These are phyloP conservation scores for Claviceps sp. DNA, from an alignment of 2,329 filamentous ascomycete species.

Conservation along the genomic window DNA sequence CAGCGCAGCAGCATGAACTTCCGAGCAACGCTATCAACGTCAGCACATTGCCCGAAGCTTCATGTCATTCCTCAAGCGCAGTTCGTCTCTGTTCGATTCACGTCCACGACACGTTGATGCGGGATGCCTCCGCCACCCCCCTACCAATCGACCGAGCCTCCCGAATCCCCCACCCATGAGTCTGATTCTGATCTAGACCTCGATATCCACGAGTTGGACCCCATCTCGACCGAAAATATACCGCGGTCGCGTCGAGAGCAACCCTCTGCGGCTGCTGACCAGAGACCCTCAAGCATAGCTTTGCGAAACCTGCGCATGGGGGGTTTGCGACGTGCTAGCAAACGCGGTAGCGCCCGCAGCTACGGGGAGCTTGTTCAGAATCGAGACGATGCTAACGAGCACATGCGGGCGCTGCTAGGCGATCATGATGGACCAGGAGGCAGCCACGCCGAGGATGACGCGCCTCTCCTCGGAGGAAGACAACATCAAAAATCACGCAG, in stretches of 20 bases:
- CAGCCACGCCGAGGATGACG: conserved; percentile 53
- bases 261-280: conserved; percentile 26
- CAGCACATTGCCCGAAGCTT: conserved; percentile 8
- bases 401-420: conserved; percentile 52
- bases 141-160: conserved; percentile 43
- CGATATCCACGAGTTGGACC: conserved; percentile 70
- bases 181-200: conserved; percentile 63
- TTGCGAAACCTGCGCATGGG: conserved; percentile 58
- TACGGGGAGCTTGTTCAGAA: conserved; percentile 48
- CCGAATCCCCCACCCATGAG: conserved; percentile 52
- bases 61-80: conserved; percentile 7
- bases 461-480: conserved; percentile 48
- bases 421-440: conserved; percentile 46
- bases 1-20: conserved; percentile 12
- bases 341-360: conserved; percentile 33
- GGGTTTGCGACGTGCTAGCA: conserved; percentile 42
- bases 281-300: conserved; percentile 49
- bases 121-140: conserved; percentile 44
- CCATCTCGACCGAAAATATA: conserved; percentile 29
- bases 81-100: neutral
- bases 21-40: conserved; percentile 5
- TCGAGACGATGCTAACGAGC: conserved; percentile 47
- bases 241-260: conserved; percentile 17
- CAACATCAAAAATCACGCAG: conserved; percentile 13
- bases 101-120: conserved; percentile 13